Percentiles rank a stretch among this genome's conserved stretches.
These are phyloP conservation scores for Daldinia grandis DNA, from an alignment of 495 filamentous ascomycete genomes.

Conservation along the genomic window DNA sequence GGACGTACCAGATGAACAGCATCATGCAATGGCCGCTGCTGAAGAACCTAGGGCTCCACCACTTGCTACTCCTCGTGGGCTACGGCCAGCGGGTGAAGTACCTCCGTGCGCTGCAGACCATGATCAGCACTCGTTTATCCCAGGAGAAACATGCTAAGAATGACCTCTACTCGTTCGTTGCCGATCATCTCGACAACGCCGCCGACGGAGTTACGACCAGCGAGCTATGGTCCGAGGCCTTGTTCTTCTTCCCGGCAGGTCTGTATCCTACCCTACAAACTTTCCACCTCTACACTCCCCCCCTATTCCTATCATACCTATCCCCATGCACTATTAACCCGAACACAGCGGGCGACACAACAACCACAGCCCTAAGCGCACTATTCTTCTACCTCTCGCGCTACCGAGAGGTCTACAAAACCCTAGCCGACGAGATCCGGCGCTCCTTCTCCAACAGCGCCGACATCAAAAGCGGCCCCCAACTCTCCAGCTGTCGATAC, in stretches of 20 bases:
- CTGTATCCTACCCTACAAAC: background rate
- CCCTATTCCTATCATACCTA: background rate
- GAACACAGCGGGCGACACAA: conserved; percentile 53
- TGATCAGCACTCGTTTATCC: conserved; percentile 15
- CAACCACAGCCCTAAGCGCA: conserved; percentile 54
- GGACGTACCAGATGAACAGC: background rate
- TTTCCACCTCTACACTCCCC: too few relatives aligned
- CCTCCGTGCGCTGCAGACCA: background rate
- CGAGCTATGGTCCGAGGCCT: conserved; percentile 28
- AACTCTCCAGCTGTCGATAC: conserved; percentile 58
- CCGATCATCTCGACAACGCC: conserved; percentile 49
- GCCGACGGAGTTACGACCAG: conserved; percentile 2
- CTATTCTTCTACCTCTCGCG: conserved; percentile 64
- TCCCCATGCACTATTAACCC: background rate
- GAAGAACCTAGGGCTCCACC: background rate
- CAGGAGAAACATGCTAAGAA: conserved; percentile 26
- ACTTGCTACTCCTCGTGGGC: background rate
- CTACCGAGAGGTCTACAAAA: conserved; percentile 50
- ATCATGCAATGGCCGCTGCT: background rate
- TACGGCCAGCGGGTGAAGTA: background rate
- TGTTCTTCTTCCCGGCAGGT: conserved; percentile 43
- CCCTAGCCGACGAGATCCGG: conserved; percentile 53
- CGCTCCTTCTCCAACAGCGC: conserved; percentile 47
- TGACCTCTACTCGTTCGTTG: conserved; percentile 47
- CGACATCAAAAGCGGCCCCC: conserved; percentile 49